Evolutionary conservation across 2,329 filamentous ascomycete species (phyloP).

Genomic region (Mycosphaerella sp.): DNA sequence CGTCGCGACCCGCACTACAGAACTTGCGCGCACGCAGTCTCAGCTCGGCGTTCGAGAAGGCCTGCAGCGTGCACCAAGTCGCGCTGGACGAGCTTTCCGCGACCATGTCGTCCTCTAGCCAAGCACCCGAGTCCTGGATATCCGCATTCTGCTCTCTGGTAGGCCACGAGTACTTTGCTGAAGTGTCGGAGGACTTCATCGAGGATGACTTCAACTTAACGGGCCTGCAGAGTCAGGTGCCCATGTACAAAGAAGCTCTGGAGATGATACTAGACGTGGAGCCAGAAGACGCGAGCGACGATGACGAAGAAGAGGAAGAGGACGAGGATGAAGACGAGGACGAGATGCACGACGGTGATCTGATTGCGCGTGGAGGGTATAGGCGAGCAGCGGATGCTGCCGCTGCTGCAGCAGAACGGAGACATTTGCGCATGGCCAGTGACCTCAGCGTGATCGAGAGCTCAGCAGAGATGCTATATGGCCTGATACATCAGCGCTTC

Average conservation of each 20-base stretch:
- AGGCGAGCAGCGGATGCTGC: slow-evolving; percentile 27
- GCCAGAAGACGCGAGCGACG: slow-evolving; percentile 86
- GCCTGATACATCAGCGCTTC: slow-evolving; percentile 95
- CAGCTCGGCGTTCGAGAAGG: slow-evolving; percentile 28
- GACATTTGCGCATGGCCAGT: slow-evolving; percentile 80
- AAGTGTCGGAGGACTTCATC: slow-evolving; percentile 98
- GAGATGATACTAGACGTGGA: slow-evolving; percentile 99
- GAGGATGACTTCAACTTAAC: slow-evolving; percentile 99
- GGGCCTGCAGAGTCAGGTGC: slow-evolving; percentile 86
- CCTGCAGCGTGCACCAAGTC: slow-evolving; percentile 24
- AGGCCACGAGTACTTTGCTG: slow-evolving; percentile 97
- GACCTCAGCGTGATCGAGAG: slow-evolving; percentile 94
- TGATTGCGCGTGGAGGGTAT: slow-evolving; percentile 37
- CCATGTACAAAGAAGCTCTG: slow-evolving; percentile 97
- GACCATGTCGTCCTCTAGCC: slow-evolving; percentile 52
- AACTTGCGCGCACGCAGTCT: slow-evolving; percentile 23
- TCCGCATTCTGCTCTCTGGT: slow-evolving; percentile 91
- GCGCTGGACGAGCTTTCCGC: slow-evolving; percentile 21
- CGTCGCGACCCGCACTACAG: slow-evolving; percentile 8
- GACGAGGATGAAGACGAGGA: slow-evolving; percentile 36
- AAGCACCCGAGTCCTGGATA: slow-evolving; percentile 85
- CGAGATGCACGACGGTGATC: slow-evolving; percentile 52
- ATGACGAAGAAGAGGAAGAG: slow-evolving; percentile 65
- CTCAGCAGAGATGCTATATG: slow-evolving; percentile 96
- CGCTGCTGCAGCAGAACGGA: slow-evolving; percentile 54